phyloP scores from a whole-genome alignment of 1,139 yeast species.

The Zygoascus hellenicus region DNA sequence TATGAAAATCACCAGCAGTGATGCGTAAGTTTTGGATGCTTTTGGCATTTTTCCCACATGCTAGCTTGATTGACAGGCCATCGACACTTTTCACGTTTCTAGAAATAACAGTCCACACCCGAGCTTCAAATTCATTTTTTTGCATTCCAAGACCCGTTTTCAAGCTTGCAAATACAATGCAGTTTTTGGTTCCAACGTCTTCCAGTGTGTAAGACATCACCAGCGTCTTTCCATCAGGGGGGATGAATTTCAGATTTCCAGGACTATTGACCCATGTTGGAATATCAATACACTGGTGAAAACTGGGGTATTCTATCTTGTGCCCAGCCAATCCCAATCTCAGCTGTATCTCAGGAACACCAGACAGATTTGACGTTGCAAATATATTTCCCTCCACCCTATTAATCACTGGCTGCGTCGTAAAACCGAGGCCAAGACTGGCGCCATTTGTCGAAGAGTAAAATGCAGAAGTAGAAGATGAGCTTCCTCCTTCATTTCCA shows the following conservation, averaged over 20 bases:
- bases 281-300: slow-evolving; percentile 53
- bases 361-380: slow-evolving; percentile 64
- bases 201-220: slow-evolving; percentile 64
- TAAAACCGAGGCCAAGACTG: slow-evolving; percentile 17
- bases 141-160: slow-evolving; percentile 55
- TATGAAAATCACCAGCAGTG: slow-evolving; percentile 68
- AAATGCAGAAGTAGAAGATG: slow-evolving; percentile 31
- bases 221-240: slow-evolving; percentile 78
- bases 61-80: slow-evolving; percentile 47
- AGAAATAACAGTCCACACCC: slow-evolving; percentile 48
- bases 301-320: slow-evolving; percentile 36
- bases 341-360: slow-evolving; percentile 66
- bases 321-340: slow-evolving; percentile 40
- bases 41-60: slow-evolving; percentile 33
- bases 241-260: slow-evolving; percentile 56
- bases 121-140: slow-evolving; percentile 71
- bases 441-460: slow-evolving; percentile 23
- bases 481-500: slow-evolving; percentile 13
- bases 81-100: slow-evolving; percentile 54
- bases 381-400: slow-evolving; percentile 59
- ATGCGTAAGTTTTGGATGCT: slow-evolving; percentile 49
- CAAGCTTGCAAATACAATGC: slow-evolving; percentile 56
- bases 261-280: slow-evolving; percentile 29
- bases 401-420: slow-evolving; percentile 45
- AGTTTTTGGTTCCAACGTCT: slow-evolving; percentile 31